Evolutionary conservation across 83 land plant genomes (phyloP).

Genomic region (Isoetes engelmannii): DNA sequence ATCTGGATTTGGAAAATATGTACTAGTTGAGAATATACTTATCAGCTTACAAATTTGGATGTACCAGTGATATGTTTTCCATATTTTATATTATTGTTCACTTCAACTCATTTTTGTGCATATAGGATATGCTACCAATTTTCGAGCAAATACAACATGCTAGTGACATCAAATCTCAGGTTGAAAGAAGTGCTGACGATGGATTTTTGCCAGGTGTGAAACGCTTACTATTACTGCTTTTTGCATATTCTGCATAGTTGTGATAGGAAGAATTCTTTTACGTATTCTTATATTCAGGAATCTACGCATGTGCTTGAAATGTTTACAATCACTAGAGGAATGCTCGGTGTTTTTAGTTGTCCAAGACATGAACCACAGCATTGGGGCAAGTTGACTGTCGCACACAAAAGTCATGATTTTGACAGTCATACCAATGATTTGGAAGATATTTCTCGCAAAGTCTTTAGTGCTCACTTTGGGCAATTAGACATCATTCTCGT

Average conservation of each 20-base stretch:
- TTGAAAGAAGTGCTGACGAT: slow-evolving; percentile 53
- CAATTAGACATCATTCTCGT: slow-evolving; percentile 16
- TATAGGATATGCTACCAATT: slow-evolving; percentile 78
- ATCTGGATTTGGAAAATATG: too few relatives aligned
- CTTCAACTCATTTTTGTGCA: too few relatives aligned
- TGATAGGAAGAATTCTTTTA: not conserved
- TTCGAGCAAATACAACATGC: slow-evolving; percentile 58
- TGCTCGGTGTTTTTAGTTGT: slow-evolving; percentile 54
- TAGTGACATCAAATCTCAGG: slow-evolving; percentile 44
- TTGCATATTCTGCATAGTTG: not conserved
- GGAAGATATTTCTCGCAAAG: slow-evolving; percentile 15
- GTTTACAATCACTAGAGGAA: slow-evolving; percentile 64
- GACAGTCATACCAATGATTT: slow-evolving; percentile 22
- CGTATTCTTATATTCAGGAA: slow-evolving; percentile 30
- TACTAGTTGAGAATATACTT: too few relatives aligned
- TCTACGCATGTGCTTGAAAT: slow-evolving; percentile 70
- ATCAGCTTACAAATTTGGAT: too few relatives aligned
- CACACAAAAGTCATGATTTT: slow-evolving; percentile 18
- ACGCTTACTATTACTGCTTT: not conserved
- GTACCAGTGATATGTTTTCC: too few relatives aligned
- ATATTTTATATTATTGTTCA: too few relatives aligned
- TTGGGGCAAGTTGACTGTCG: slow-evolving; percentile 54
- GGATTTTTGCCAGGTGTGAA: slow-evolving; percentile 59
- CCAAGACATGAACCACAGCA: slow-evolving; percentile 66
- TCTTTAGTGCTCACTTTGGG: slow-evolving; percentile 21